Percentiles rank a stretch among this genome's conserved stretches.
phyloP scores from a whole-genome alignment of 306 rosid genomes.

The Prunus kanzakura region DNA sequence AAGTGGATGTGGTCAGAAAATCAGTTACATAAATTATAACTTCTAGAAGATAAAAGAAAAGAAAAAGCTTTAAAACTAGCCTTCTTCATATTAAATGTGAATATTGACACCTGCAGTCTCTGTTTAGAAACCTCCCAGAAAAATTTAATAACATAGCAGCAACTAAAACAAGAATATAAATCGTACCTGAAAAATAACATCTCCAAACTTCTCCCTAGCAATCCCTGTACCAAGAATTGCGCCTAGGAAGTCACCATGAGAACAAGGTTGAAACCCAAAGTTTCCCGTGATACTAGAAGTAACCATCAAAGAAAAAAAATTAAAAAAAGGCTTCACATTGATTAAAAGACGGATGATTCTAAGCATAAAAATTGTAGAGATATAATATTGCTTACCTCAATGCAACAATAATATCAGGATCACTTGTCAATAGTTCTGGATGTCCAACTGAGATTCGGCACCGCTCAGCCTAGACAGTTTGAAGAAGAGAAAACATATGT shows the following conservation, averaged over 20 bases:
- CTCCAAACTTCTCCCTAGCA: slow-evolving; percentile 79
- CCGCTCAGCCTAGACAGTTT: slow-evolving; percentile 75
- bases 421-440: slow-evolving; percentile 71
- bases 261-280: slow-evolving; percentile 72
- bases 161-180: neutral
- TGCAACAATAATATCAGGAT: slow-evolving; percentile 83
- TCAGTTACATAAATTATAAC: neutral
- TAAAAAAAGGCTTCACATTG: slow-evolving; percentile 7
- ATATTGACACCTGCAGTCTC: neutral
- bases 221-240: slow-evolving; percentile 88
- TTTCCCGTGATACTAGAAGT: slow-evolving; percentile 75
- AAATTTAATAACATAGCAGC: neutral
- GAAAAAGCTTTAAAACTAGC: neutral
- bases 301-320: slow-evolving; percentile 13
- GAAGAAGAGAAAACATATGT: slow-evolving; percentile 5
- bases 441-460: slow-evolving; percentile 87
- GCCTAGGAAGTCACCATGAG: slow-evolving; percentile 93
- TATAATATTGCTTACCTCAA: slow-evolving; percentile 48
- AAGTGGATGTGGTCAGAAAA: neutral
- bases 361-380: slow-evolving; percentile 7
- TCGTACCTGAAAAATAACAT: slow-evolving; percentile 76
- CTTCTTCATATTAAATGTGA: neutral
- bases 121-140: neutral
- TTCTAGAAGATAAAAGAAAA: too few species aligned
- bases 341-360: slow-evolving; percentile 11